Percentiles rank a stretch among this genome's conserved stretches.
phyloP scores from a whole-genome alignment of 305 asterid genomes.

The Ajuga reptans region DNA sequence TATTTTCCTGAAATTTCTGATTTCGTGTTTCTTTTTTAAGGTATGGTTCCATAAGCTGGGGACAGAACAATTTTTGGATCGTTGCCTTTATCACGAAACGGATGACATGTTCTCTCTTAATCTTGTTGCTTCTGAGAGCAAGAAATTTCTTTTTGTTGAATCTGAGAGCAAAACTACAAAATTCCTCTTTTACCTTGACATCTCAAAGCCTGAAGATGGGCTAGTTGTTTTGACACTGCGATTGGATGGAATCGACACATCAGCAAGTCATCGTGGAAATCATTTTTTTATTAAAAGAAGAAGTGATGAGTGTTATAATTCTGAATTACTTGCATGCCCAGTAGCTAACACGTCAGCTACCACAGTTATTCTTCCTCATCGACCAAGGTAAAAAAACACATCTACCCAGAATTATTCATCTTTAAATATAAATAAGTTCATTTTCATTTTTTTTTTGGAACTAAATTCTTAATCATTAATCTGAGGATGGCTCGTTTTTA shows the following conservation, averaged over 20 bases:
- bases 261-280: conserved; percentile 86
- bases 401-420: neutral
- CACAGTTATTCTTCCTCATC: conserved; percentile 66
- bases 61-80: conserved; percentile 57
- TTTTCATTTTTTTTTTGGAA: neutral
- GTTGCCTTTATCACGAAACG: conserved; percentile 84
- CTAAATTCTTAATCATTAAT: neutral
- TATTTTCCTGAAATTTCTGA: conserved; percentile 12
- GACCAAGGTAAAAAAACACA: conserved; percentile 62
- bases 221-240: conserved; percentile 61
- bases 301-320: conserved; percentile 74
- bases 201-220: conserved; percentile 60
- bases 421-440: neutral
- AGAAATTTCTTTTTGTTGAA: conserved; percentile 63
- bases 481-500: neutral
- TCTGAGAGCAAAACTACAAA: conserved; percentile 86
- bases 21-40: conserved; percentile 34
- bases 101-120: conserved; percentile 76
- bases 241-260: conserved; percentile 65
- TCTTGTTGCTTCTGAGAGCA: conserved; percentile 76
- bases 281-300: conserved; percentile 76
- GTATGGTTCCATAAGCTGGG: conserved; percentile 84
- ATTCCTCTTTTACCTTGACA: conserved; percentile 70
- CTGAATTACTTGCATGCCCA: conserved; percentile 77
- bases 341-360: conserved; percentile 56